Evolutionary conservation across 2,329 filamentous ascomycete genomes (phyloP).

Genomic region (Verticillium longisporum): DNA sequence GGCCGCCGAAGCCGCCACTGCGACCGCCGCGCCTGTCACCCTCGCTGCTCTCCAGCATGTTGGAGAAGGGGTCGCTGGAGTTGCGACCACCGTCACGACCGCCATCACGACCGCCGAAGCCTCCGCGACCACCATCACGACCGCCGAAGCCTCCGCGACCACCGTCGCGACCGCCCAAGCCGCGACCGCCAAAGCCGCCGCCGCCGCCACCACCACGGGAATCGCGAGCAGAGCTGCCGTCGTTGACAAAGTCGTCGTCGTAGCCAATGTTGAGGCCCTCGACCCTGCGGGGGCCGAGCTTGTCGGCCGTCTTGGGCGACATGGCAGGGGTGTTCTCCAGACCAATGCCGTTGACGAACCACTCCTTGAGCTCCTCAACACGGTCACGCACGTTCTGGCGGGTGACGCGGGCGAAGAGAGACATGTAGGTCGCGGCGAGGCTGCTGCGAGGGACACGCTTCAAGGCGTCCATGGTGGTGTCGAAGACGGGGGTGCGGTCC

Average conservation of each 20-base stretch:
- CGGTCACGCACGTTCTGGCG: conserved; percentile 29
- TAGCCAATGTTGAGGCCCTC: conserved; percentile 25
- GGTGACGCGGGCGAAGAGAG: conserved; percentile 46
- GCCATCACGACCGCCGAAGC: conserved; percentile 8
- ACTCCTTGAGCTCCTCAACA: conserved; percentile 46
- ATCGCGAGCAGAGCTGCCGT: conserved; percentile 5
- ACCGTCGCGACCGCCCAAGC: conserved; percentile 10
- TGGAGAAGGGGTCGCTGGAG: conserved; percentile 14
- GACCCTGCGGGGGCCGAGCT: conserved; percentile 22
- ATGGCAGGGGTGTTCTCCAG: conserved; percentile 26
- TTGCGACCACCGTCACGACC: conserved; percentile 10
- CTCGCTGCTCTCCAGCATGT: conserved; percentile 6
- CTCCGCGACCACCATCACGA: conserved; percentile 8
- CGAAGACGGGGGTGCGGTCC: conserved; percentile 19
- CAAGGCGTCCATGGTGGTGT: background rate
- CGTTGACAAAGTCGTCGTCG: conserved; percentile 4
- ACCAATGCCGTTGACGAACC: conserved; percentile 44
- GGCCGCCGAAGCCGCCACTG: conserved; percentile 4
- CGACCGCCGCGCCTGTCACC: conserved; percentile 3
- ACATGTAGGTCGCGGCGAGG: conserved; percentile 42
- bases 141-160: too few species aligned
- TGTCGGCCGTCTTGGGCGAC: conserved; percentile 12
- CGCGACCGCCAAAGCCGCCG: too few species aligned
- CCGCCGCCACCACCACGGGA: conserved; percentile 6
- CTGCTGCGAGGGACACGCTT: conserved; percentile 21